Base-by-base conservation (phyloP, 176 grass and related monocot genomes). In the Coix lacrymajobi region DNA sequence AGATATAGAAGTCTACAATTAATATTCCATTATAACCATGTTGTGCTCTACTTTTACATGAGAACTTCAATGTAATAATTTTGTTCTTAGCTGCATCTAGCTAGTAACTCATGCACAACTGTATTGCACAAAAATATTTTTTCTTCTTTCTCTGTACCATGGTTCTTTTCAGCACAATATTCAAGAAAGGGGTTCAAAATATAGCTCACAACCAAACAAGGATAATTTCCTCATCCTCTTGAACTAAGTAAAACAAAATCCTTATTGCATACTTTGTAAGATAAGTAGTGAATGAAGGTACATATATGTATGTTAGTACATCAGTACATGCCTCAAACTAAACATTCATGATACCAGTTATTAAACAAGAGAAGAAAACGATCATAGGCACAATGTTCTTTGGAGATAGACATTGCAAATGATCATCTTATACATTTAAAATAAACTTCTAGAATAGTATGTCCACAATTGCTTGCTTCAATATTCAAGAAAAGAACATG, bases 171-270 rank as follows among this genome's bases (percentile, higher is more conserved):
- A 64, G 40, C 38, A 56, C 1, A 76, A 75, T n/a, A 13, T 11
- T 45, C 66, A 41, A 31, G 24, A 37, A 38, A 65, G 31, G 78
- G 41, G 56, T 71, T 71, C 25, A 25, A 62, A 62, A 26, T 29
- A 33, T 62, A 79, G 6, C 19, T 16, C 32, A 71, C 32, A 28
- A 72, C 14, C 26, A 64, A 78, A 71, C 13, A 71, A 9, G 31
- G 44, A 28, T 62, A 67, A 29, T 58, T 36, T 19, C 30, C 73
- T 39, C 11, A 15, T 34, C 28, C 40, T 20, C 24, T 34, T 75
- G 33, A 87, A 68, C 73, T 7, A 48, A 62, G 33, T 79, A 74
- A 75, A 81, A 60, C 0, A 68, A 86, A 39, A 69, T 80, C 11
- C 14, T 11, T 81, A 16, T 67, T 75, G 8, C 61, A 67, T 2